These are phyloP conservation scores for Acanthamoeba quina DNA, from an alignment of 208 protist species.

Conservation along the genomic window DNA sequence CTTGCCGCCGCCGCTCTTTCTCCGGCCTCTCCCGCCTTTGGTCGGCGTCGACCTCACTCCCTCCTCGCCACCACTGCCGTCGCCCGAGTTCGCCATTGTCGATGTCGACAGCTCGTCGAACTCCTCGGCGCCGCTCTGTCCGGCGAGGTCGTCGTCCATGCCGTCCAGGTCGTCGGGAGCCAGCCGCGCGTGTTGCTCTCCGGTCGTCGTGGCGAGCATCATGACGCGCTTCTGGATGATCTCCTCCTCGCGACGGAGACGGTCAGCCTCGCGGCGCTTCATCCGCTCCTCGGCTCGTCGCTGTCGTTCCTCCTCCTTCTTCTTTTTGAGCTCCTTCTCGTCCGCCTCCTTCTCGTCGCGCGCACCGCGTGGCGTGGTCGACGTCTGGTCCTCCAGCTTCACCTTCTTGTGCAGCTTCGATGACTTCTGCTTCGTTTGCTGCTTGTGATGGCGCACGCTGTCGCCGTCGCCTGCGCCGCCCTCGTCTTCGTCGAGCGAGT, in stretches of 20 bases:
- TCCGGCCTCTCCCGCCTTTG: background rate
- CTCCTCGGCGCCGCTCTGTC: conserved; percentile 24
- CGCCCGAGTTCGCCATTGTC: background rate
- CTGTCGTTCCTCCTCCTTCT: conserved; percentile 32
- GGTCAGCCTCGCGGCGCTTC: conserved; percentile 30
- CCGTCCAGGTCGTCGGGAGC: background rate
- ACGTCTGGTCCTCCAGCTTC: too few relatives aligned
- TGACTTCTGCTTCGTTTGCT: background rate
- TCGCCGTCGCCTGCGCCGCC: background rate
- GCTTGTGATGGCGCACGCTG: background rate
- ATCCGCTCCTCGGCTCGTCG: conserved; percentile 44
- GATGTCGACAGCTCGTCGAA: background rate
- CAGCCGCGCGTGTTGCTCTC: background rate
- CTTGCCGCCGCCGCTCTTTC: background rate
- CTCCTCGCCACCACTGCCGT: background rate
- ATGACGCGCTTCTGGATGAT: conserved; percentile 57
- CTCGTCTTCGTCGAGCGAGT: conserved; percentile 4
- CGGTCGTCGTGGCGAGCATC: background rate
- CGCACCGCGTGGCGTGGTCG: background rate
- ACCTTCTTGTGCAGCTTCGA: background rate
- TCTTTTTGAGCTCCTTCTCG: background rate
- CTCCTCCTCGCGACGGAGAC: conserved; percentile 37
- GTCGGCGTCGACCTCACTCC: background rate
- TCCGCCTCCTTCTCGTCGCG: background rate
- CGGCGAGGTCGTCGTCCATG: conserved; percentile 21